These are phyloP conservation scores for Plasmodium sp. DNA, from an alignment of 169 alveolate genomes.

Conservation along the genomic window DNA sequence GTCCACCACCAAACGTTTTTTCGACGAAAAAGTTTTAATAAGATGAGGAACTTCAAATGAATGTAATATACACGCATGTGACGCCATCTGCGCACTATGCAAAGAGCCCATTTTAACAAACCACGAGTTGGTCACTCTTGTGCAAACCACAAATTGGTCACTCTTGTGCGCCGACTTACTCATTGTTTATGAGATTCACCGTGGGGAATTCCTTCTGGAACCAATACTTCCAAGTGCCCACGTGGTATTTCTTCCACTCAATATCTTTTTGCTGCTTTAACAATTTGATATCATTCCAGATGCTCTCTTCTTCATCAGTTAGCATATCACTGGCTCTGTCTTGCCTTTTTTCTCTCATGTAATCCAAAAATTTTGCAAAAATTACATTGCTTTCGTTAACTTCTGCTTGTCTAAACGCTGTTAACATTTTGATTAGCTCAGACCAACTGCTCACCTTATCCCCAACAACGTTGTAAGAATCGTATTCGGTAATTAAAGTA, in stretches of 20 bases:
- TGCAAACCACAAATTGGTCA: background rate
- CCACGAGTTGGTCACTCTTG: background rate
- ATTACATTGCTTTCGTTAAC: background rate
- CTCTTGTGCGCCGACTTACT: background rate
- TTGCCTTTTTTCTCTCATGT: background rate
- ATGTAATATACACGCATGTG: background rate
- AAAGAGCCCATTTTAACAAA: background rate
- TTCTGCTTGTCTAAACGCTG: background rate
- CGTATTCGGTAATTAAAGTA: background rate
- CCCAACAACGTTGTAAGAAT: background rate
- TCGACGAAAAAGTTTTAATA: too few relatives aligned
- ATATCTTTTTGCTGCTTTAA: slow-evolving; percentile 1
- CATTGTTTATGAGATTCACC: background rate
- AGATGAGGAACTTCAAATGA: too few relatives aligned
- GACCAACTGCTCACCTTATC: slow-evolving; percentile 1
- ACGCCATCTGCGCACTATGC: background rate
- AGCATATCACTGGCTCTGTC: background rate
- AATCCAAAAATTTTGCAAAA: background rate
- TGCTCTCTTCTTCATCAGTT: background rate
- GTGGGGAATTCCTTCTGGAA: background rate
- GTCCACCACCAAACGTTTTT: too few relatives aligned
- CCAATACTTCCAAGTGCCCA: slow-evolving; percentile 15
- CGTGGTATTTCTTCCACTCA: background rate
- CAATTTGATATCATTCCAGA: background rate
- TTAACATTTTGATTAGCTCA: background rate